These are phyloP conservation scores for Middelhovenomyces tepae DNA, from an alignment of 805 yeast species.

Conservation along the genomic window DNA sequence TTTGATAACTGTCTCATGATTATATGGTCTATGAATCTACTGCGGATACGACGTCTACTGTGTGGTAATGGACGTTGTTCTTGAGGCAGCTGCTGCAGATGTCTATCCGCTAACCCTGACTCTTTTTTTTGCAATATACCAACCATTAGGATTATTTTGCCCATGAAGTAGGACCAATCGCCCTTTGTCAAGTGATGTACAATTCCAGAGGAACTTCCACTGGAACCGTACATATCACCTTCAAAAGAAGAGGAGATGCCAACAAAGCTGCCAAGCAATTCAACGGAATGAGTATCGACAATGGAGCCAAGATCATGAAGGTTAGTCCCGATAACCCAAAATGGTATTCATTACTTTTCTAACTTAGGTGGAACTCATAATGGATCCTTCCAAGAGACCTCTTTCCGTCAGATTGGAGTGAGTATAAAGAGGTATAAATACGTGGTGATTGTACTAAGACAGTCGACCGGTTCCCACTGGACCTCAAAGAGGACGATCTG, in stretches of 20 bases:
- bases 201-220: constrained; percentile 83
- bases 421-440: constrained; percentile 25
- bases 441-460: constrained; percentile 1
- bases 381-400: constrained; percentile 67
- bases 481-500: too few relatives aligned
- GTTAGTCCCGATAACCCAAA: constrained; percentile 21
- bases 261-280: constrained; percentile 69
- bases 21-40: too few relatives aligned
- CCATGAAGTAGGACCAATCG: constrained; percentile 79
- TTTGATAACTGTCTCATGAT: too few relatives aligned
- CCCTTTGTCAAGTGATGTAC: constrained; percentile 61
- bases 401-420: constrained; percentile 65
- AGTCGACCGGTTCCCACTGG: not conserved
- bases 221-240: constrained; percentile 84
- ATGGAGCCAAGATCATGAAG: constrained; percentile 68
- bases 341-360: not conserved
- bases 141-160: constrained; percentile 88
- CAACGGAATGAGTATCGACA: constrained; percentile 90
- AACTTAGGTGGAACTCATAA: constrained; percentile 56
- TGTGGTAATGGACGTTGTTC: too few relatives aligned
- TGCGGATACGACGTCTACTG: too few relatives aligned
- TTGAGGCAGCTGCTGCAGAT: too few relatives aligned
- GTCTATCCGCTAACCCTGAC: too few relatives aligned
- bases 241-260: constrained; percentile 63
- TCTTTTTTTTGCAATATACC: too few relatives aligned